phyloP scores from a whole-genome alignment of 2,329 filamentous ascomycete species.

The Venturia oleaginea region DNA sequence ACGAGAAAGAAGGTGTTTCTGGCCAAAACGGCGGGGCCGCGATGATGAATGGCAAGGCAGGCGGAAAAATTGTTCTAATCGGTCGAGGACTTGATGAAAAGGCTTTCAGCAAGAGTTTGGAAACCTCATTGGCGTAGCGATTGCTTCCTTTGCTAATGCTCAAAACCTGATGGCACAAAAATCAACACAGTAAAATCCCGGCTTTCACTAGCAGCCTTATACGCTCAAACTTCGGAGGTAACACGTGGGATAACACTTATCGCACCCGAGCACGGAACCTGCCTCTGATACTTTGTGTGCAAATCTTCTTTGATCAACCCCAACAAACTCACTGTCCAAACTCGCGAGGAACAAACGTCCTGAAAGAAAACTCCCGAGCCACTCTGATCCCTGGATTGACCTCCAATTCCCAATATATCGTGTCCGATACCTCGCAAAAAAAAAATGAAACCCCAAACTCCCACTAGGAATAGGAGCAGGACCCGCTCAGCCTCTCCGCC shows the following conservation, averaged over 20 bases:
- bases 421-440: not conserved
- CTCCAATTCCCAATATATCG: not conserved
- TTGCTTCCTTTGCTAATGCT: not conserved
- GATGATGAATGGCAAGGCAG: not conserved
- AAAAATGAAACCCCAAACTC: not conserved
- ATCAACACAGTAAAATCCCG: not conserved
- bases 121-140: not conserved
- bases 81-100: conserved; percentile 14
- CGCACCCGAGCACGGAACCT: conserved; percentile 2
- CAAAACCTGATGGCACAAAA: not conserved
- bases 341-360: not conserved
- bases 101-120: conserved; percentile 8
- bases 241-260: conserved; percentile 9
- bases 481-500: not conserved
- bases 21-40: not conserved
- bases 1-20: conserved; percentile 31
- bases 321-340: not conserved
- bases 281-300: not conserved
- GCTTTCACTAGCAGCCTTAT: not conserved
- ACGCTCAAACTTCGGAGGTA: conserved; percentile 5
- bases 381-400: not conserved
- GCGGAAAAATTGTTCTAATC: conserved; percentile 15
- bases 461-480: not conserved
- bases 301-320: conserved; percentile 2
- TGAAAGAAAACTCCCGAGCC: not conserved